Evolutionary conservation across 2,329 filamentous ascomycete species (phyloP).

Genomic region (Phialocephala subalpina): DNA sequence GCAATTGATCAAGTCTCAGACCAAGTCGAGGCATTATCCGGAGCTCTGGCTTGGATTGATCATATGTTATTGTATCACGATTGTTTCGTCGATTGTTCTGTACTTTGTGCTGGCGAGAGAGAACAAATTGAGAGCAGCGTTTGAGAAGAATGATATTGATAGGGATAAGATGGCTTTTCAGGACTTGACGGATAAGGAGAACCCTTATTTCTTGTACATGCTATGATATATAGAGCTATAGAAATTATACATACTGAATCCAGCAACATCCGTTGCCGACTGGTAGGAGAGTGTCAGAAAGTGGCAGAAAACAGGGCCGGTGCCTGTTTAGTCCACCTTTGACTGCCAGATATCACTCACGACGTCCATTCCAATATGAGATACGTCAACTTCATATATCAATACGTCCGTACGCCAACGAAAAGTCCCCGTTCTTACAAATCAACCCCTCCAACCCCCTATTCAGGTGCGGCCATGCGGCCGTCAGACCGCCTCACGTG

Average conservation of each 20-base stretch:
- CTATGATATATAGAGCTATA: conserved; percentile 10
- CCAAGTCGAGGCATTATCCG: conserved; percentile 72
- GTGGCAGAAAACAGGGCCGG: background rate
- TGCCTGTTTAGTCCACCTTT: background rate
- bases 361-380: background rate
- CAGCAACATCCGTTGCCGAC: too few species aligned
- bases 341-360: background rate
- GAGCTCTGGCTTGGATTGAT: conserved; percentile 76
- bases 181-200: conserved; percentile 74
- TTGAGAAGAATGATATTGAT: conserved; percentile 65
- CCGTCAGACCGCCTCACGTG: conserved; percentile 1
- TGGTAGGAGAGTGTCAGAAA: too few species aligned
- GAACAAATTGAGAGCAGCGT: conserved; percentile 59
- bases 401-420: background rate
- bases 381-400: background rate
- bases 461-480: background rate
- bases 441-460: background rate
- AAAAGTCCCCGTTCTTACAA: background rate
- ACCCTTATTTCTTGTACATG: conserved; percentile 69
- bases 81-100: conserved; percentile 61
- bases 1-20: conserved; percentile 73
- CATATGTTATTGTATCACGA: conserved; percentile 72
- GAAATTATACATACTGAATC: background rate
- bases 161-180: conserved; percentile 71
- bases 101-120: conserved; percentile 67